Evolutionary conservation across 768 basidiomycete genomes (phyloP), one percentile per base, ranked within the genome.

Genomic region (Mycena maculata): DNA sequence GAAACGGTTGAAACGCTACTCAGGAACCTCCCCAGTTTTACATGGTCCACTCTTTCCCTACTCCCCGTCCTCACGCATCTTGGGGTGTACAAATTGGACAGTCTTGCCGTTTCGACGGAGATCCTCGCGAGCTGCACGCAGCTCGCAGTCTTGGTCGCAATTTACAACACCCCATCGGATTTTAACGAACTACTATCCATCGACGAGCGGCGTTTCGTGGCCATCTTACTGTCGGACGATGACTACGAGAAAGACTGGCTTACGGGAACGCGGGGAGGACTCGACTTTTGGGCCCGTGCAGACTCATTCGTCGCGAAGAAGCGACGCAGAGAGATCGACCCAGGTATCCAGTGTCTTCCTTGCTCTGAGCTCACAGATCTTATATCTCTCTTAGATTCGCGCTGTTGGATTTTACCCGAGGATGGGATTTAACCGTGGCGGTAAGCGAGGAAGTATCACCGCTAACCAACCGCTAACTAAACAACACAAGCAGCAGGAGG

Each of bases 351-450:
- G 27, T 20, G 5, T 13, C 13, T 20, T 16, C 36, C n/a, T n/a
- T 33, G 10, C 18, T 7, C 20, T 36, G 18, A 22, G 23, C 4
- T 10, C 6, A 10, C 22, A 2, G n/a, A n/a, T n/a, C n/a, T n/a
- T n/a, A n/a, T n/a, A n/a, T n/a, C n/a, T n/a, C 31, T 13, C 16
- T n/a, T n/a, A 63, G 62, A 23, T 33, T 63, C 62, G 12, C 54
- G 54, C 27, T 63, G 62, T 25, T 63, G 54, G 45, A 63, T 63
- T 23, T 53, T 49, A 15, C 27, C 15, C 1, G 53, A n/a, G 18
- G 62, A 63, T 23, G 62, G 62, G 10, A 56, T 63, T 25, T 61
- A 23, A 53, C n/a, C n/a, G n/a, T n/a, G n/a, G n/a, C n/a, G n/a
- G n/a, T n/a, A n/a, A n/a, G n/a, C n/a, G n/a, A n/a, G n/a, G n/a